Base-by-base conservation (phyloP, 352 stramenopile species). In the Phytophthora multivora region DNA sequence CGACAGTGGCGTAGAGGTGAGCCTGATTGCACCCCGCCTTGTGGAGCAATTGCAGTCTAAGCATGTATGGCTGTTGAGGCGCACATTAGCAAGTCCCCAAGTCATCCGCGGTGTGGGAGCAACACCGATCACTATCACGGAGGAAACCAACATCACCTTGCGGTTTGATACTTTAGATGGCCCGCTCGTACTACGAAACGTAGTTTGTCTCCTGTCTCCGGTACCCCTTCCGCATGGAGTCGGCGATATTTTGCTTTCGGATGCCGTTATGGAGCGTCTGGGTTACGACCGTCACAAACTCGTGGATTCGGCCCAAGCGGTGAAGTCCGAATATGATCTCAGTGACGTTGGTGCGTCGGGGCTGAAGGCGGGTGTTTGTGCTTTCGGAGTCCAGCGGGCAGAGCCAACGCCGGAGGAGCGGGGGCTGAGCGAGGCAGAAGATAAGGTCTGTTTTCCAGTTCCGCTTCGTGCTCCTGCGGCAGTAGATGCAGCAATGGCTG, bases 191-290 rank as follows among this genome's bases (percentile, higher is more conserved):
- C 18, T 53, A 3, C 28, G 47, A 0, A 42, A 53, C 36, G 18
- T 53, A 0, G 47, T 53, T 26, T 53, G 47, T 42, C 30, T 42
- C 16, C n/a, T 42, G 18, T 43, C 30, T 33, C 47, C 30, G 4
- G 47, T 43, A 18, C 11, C n/a, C 2, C 30, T 43, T 31, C 19
- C 30, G 10, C 23, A 3, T 19, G 30, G 47, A 12, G 47, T 42
- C 0, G 47, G 47, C 12, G 47, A n/a, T n/a, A n/a, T n/a, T n/a
- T n/a, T n/a, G n/a, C n/a, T n/a, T n/a, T n/a, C n/a, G n/a, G n/a
- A n/a, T n/a, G n/a, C n/a, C n/a, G n/a, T n/a, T n/a, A n/a, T n/a
- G n/a, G n/a, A n/a, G n/a, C n/a, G n/a, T n/a, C 15, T 53, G 30
- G 47, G 47, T 31, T 53, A 53, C 13, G 30, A 42, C 19, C 30